Evolutionary conservation across 371 early-diverging fungal genomes (phyloP).

Genomic region (Zychaea mexicana): DNA sequence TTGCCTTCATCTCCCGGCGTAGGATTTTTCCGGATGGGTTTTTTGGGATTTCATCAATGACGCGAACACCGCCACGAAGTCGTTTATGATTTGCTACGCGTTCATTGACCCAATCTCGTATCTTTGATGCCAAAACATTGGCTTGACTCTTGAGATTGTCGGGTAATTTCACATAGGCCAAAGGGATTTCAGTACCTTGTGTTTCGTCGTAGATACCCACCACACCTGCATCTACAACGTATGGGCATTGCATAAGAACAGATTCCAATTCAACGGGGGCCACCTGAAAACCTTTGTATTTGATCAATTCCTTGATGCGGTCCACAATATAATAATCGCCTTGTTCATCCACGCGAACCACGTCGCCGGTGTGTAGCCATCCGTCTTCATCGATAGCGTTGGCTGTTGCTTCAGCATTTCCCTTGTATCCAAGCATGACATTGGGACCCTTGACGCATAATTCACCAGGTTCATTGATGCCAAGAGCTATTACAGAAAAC

Average conservation of each 20-base stretch:
- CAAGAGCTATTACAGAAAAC: constrained; percentile 63
- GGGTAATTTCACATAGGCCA: constrained; percentile 73
- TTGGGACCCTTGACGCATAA: constrained; percentile 81
- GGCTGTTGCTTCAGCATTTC: constrained; percentile 68
- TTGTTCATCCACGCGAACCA: constrained; percentile 61
- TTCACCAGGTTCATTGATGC: constrained; percentile 59
- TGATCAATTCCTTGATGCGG: constrained; percentile 78
- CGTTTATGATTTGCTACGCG: constrained; percentile 74
- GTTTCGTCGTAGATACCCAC: constrained; percentile 62
- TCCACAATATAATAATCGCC: constrained; percentile 66
- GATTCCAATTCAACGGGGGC: constrained; percentile 76
- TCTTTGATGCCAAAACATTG: constrained; percentile 24
- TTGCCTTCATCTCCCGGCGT: constrained; percentile 34
- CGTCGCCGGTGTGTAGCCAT: constrained; percentile 85
- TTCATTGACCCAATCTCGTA: constrained; percentile 57
- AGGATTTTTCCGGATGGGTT: constrained; percentile 80
- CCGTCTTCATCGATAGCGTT: constrained; percentile 70
- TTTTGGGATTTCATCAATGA: constrained; percentile 76
- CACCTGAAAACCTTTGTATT: constrained; percentile 79
- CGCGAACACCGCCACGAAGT: constrained; percentile 74
- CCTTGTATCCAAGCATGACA: constrained; percentile 76
- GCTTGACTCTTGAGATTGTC: not conserved
- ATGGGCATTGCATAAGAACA: constrained; percentile 60
- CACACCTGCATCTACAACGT: constrained; percentile 75
- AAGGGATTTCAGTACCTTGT: constrained; percentile 78